A percentile compares a stretch with the other conserved stretches of the same genome.
Evolutionary conservation across 257 asterid genomes (phyloP).

Genomic region (Primulina eburnea): DNA sequence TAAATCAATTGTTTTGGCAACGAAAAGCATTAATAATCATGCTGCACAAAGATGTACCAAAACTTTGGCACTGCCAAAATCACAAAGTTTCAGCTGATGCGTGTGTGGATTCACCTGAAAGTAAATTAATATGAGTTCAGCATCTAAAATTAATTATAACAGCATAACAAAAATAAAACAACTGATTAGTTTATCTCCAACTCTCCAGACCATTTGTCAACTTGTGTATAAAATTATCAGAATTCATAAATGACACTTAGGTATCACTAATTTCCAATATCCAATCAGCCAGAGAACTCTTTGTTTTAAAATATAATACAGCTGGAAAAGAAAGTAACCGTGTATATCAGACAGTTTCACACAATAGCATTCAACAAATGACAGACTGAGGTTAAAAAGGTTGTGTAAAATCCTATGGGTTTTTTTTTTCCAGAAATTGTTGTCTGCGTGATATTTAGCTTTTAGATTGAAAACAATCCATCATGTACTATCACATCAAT

Average conservation of each 20-base stretch:
- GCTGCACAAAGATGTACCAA: slow-evolving; percentile 53
- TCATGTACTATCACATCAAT: neutral
- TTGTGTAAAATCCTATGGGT: neutral
- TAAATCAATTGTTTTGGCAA: neutral
- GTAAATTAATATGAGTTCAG: slow-evolving; percentile 29
- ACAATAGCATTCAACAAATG: slow-evolving; percentile 11
- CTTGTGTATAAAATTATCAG: neutral
- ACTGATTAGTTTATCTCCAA: slow-evolving; percentile 13
- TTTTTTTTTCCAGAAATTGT: slow-evolving; percentile 12
- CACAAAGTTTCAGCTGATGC: slow-evolving; percentile 91
- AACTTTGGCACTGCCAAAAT: slow-evolving; percentile 98
- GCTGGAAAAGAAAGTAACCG: neutral
- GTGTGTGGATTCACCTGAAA: slow-evolving; percentile 97
- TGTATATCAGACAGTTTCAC: slow-evolving; percentile 10
- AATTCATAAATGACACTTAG: neutral
- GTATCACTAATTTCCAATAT: neutral
- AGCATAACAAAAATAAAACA: slow-evolving; percentile 12
- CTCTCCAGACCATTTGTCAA: slow-evolving; percentile 6
- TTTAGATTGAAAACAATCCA: neutral
- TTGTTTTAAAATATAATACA: neutral
- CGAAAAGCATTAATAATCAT: slow-evolving; percentile 18
- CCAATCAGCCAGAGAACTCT: neutral
- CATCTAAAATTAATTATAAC: slow-evolving; percentile 16
- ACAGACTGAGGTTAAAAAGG: slow-evolving; percentile 4
- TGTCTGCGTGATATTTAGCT: neutral